Evolutionary conservation across 805 yeast genomes (phyloP).

Genomic region (Starmera caribaea): DNA sequence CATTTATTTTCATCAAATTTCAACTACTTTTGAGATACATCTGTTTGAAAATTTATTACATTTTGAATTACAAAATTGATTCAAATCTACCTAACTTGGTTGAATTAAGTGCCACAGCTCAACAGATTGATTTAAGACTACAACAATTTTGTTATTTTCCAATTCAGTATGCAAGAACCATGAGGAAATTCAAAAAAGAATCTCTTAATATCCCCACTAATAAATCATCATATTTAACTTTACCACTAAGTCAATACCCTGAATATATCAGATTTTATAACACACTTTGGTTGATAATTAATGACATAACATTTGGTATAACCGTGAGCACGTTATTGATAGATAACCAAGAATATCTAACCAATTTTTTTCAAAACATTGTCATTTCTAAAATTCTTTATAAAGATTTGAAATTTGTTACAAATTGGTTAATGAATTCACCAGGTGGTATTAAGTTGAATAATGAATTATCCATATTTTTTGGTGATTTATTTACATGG

Average conservation of each 20-base stretch:
- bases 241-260: constrained; percentile 39
- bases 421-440: constrained; percentile 72
- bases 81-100: constrained; percentile 20
- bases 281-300: constrained; percentile 76
- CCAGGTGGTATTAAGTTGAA: constrained; percentile 94
- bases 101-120: constrained; percentile 50
- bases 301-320: constrained; percentile 72
- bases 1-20: constrained; percentile 3
- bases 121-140: constrained; percentile 70
- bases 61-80: constrained; percentile 21
- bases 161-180: constrained; percentile 55
- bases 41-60: constrained; percentile 6
- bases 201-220: constrained; percentile 13
- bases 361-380: constrained; percentile 19
- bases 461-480: constrained; percentile 71
- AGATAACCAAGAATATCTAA: constrained; percentile 23
- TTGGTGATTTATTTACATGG: constrained; percentile 85
- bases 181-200: constrained; percentile 12
- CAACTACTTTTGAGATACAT: constrained; percentile 8
- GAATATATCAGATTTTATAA: constrained; percentile 76
- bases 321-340: constrained; percentile 40
- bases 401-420: constrained; percentile 34
- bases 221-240: constrained; percentile 13
- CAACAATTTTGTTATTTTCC: constrained; percentile 76
- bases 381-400: constrained; percentile 33